Percentiles rank a stretch among this genome's conserved stretches.
phyloP scores from a whole-genome alignment of 345 rosid species.

The Gossypium mustelinum region DNA sequence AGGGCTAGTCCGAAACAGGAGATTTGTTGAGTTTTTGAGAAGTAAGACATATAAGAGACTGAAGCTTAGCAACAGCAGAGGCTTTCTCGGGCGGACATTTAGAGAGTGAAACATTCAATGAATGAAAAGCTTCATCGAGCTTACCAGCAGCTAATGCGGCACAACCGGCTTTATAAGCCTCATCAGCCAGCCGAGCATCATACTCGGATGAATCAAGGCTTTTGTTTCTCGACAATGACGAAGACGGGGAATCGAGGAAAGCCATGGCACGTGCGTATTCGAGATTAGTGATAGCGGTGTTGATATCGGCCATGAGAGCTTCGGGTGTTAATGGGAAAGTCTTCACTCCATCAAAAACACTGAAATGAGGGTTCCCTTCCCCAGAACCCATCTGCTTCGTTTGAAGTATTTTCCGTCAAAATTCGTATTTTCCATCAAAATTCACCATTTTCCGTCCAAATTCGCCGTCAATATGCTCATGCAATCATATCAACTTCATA shows the following conservation, averaged over 20 bases:
- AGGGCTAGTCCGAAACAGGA: constrained; percentile 8
- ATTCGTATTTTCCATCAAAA: too few species aligned
- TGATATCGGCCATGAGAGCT: constrained; percentile 59
- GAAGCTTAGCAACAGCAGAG: constrained; percentile 66
- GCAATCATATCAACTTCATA: too few species aligned
- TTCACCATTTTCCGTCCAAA: too few species aligned
- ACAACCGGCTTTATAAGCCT: constrained; percentile 61
- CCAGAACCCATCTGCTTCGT: constrained; percentile 40
- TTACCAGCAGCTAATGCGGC: constrained; percentile 65
- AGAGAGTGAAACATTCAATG: constrained; percentile 43
- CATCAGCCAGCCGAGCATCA: constrained; percentile 50
- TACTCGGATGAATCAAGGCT: constrained; percentile 24
- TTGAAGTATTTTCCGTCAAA: too few species aligned
- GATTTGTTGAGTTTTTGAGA: constrained; percentile 29
- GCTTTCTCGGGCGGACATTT: constrained; percentile 34
- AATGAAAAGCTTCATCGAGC: constrained; percentile 63
- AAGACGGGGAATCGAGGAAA: constrained; percentile 37
- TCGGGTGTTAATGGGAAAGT: constrained; percentile 49
- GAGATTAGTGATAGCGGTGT: constrained; percentile 45
- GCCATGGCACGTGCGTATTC: constrained; percentile 47
- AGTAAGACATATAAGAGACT: constrained; percentile 35
- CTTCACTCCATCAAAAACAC: constrained; percentile 46
- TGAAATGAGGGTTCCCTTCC: constrained; percentile 33
- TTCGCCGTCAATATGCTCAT: too few species aligned
- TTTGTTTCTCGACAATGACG: constrained; percentile 20